Conservation (phyloP, 805 yeast genomes). For the Blastobotrys peoriensis region DNA sequence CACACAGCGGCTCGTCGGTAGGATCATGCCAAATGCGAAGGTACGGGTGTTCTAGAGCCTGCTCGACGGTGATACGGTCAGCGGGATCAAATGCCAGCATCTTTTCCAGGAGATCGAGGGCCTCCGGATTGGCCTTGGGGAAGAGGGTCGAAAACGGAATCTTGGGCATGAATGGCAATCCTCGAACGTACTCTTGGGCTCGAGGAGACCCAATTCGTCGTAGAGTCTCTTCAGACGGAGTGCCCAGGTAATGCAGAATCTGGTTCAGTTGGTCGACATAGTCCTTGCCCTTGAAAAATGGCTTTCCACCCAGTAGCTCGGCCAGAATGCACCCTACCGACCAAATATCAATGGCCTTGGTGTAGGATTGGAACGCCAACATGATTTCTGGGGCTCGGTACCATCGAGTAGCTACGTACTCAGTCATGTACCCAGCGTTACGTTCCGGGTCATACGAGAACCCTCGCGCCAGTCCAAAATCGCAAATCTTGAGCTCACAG, state of each 20-base stretch:
- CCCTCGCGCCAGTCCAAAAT: conserved; percentile 77
- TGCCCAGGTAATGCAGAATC: conserved; percentile 79
- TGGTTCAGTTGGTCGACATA: conserved; percentile 85
- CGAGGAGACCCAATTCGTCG: conserved; percentile 77
- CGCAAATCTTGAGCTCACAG: conserved; percentile 91
- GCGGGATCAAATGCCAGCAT: conserved; percentile 79
- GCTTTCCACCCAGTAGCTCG: conserved; percentile 78
- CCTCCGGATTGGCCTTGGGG: conserved; percentile 56
- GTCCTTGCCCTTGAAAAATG: conserved; percentile 90
- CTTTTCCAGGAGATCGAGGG: conserved; percentile 60
- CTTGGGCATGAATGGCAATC: conserved; percentile 66
- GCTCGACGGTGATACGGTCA: conserved; percentile 74
- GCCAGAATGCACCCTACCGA: conserved; percentile 94
- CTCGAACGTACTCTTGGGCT: conserved; percentile 81
- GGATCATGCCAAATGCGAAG: conserved; percentile 88
- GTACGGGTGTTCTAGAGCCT: conserved; percentile 84
- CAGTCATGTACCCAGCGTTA: conserved; percentile 82
- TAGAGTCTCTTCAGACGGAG: conserved; percentile 74
- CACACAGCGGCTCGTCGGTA: conserved; percentile 75
- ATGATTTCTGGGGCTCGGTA: conserved; percentile 96
- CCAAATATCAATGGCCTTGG: conserved; percentile 96
- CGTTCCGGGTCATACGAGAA: conserved; percentile 52
- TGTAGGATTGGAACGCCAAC: conserved; percentile 89
- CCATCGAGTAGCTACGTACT: conserved; percentile 97
- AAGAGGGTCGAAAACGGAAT: conserved; percentile 46